Percentiles rank a stretch among this genome's conserved stretches.
These are phyloP conservation scores for Trichoderma atroviride DNA, from an alignment of 2,329 filamentous ascomycete species.

Conservation along the genomic window DNA sequence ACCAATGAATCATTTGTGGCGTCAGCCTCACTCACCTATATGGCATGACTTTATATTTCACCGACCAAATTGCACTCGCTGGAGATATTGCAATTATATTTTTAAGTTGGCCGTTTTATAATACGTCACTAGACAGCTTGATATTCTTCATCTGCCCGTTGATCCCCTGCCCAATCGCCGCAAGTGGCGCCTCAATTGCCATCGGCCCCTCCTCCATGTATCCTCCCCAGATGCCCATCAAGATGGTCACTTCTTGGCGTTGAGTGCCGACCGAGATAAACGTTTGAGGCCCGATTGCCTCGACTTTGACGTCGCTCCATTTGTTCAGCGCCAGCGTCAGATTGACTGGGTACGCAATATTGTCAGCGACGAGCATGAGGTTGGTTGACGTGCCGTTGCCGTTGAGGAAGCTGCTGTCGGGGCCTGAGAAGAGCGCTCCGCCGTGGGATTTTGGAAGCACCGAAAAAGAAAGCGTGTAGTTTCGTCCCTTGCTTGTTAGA, in stretches of 20 bases:
- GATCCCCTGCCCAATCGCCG: slow-evolving; percentile 20
- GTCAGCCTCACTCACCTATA: not conserved
- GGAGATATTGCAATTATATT: not conserved
- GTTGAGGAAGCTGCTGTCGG: slow-evolving; percentile 25
- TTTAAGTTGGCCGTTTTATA: not conserved
- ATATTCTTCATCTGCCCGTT: slow-evolving; percentile 26
- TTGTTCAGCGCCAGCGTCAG: slow-evolving; percentile 23
- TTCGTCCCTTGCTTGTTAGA: slow-evolving; percentile 55
- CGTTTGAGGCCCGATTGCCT: slow-evolving; percentile 19
- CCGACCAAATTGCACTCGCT: not conserved
- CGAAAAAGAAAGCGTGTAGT: slow-evolving; percentile 56
- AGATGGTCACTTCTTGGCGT: slow-evolving; percentile 25
- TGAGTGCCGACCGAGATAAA: slow-evolving; percentile 22
- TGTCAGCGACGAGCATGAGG: slow-evolving; percentile 26
- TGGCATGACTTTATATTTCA: not conserved
- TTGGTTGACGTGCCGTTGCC: slow-evolving; percentile 25
- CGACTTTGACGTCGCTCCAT: slow-evolving; percentile 28
- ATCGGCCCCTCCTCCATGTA: slow-evolving; percentile 24
- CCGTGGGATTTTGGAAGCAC: slow-evolving; percentile 34
- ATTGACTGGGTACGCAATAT: slow-evolving; percentile 26
- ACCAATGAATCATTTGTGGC: not conserved
- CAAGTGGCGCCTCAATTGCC: slow-evolving; percentile 24
- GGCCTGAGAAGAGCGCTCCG: slow-evolving; percentile 27
- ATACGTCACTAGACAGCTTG: slow-evolving; percentile 14
- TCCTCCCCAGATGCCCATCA: slow-evolving; percentile 28